Percentiles rank a stretch among this genome's conserved stretches.
Evolutionary conservation across 495 filamentous ascomycete genomes (phyloP).

Genomic region (Annulohypoxylon stygium): DNA sequence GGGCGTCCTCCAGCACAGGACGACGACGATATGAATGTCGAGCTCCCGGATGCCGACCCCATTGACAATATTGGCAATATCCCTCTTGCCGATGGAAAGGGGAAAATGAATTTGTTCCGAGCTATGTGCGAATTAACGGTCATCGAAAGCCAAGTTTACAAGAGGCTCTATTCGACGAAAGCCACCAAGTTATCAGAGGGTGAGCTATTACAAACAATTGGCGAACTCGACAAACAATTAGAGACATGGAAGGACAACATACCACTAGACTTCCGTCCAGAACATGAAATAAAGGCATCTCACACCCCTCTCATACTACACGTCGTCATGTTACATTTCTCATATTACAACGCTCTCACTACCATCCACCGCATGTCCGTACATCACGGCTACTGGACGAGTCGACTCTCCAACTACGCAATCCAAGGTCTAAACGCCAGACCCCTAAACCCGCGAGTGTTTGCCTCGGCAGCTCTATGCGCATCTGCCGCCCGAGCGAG

Average conservation of each 20-base stretch:
- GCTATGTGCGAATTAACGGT: conserved; percentile 90
- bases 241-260: conserved; percentile 98
- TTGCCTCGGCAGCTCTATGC: conserved; percentile 91
- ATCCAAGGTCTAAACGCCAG: conserved; percentile 91
- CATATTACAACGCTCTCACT: conserved; percentile 97
- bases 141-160: conserved; percentile 95
- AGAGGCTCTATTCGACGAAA: conserved; percentile 90
- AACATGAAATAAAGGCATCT: conserved; percentile 91
- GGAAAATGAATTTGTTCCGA: conserved; percentile 93
- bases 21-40: conserved; percentile 98
- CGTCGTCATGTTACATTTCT: conserved; percentile 91
- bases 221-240: conserved; percentile 91
- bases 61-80: conserved; percentile 94
- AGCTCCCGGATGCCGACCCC: conserved; percentile 91
- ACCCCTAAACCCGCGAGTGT: conserved; percentile 92
- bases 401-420: conserved; percentile 91
- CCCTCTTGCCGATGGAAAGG: conserved; percentile 87
- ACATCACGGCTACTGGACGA: conserved; percentile 99
- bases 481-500: conserved; percentile 92
- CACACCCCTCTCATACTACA: conserved; percentile 93
- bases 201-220: conserved; percentile 94
- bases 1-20: conserved; percentile 95
- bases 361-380: conserved; percentile 99
- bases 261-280: conserved; percentile 92
- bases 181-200: conserved; percentile 93